Base-by-base conservation (phyloP, 2,329 filamentous ascomycete species). In the Karstenula rhodostoma region DNA sequence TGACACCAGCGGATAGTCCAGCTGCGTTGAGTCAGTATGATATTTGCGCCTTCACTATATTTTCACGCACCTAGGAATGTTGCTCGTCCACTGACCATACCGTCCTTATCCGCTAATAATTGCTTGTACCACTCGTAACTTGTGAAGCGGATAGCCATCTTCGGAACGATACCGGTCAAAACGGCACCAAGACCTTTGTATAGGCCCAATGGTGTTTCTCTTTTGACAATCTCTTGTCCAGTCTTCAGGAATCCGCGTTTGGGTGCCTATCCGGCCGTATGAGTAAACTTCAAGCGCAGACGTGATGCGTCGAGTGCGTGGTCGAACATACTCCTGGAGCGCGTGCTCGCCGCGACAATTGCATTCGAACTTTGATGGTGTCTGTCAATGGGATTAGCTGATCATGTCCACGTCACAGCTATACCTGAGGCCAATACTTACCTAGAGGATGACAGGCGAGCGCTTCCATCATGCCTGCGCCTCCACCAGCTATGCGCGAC, bases 171-270 rank as follows among this genome's bases (percentile, higher is more conserved):
- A 68, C 95, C 95, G 25, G 94, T 97, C 60, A 98, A 79, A 44
- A 99, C 95, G 57, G 95, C 95, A 63, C 95, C 95, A n/a, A 99
- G 87, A 68, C 95, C 95, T 84, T 99, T 99, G 86, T 99, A 99
- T 60, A 99, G 83, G 65, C 91, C 95, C 37, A 99, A 83, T 1
- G 93, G 92, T 15, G 95, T 97, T 83, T 99, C 95, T 73, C 91
- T 90, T 76, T 87, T 87, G 57, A 97, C 88, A 72, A 99, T 98
- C 70, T 96, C 91, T 64, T 85, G 80, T 63, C 95, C 95, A 1
- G 95, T 99, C 58, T 84, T 84, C 67, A 97, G 78, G 82, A 99
- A 99, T 65, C 95, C 94, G 69, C 93, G 90, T 71, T 90, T 89
- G 72, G 94, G 92, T 42, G 81, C 81, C 85, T 87, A 29, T 2